A percentile compares a stretch with the other conserved stretches of the same genome.
These are phyloP conservation scores for Penicillium aurantiogriseum DNA, from an alignment of 2,329 filamentous ascomycete genomes.

Conservation along the genomic window DNA sequence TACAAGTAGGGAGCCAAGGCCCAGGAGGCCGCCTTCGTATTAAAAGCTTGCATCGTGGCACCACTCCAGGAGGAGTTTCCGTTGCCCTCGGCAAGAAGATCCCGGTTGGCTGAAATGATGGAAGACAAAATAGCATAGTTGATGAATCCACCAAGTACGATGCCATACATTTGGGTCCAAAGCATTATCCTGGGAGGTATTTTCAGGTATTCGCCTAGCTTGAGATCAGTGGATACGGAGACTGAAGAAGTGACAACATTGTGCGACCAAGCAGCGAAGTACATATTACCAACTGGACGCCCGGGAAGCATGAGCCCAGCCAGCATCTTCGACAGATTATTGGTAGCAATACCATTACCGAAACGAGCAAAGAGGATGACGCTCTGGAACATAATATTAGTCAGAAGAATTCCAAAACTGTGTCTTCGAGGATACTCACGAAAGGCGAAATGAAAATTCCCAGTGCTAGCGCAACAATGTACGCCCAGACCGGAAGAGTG, in stretches of 20 bases:
- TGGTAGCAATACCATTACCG: conserved; percentile 59
- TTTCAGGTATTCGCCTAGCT: conserved; percentile 60
- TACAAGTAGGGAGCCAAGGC: conserved; percentile 57
- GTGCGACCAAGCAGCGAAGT: conserved; percentile 60
- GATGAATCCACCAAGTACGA: conserved; percentile 53
- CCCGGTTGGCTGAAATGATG: conserved; percentile 51
- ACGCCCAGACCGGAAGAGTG: conserved; percentile 34
- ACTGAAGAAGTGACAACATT: conserved; percentile 55
- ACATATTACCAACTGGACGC: conserved; percentile 57
- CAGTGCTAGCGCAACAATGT: conserved; percentile 27
- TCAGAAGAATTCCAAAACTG: neutral
- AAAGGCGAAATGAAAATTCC: conserved; percentile 31
- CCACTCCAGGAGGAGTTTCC: conserved; percentile 57
- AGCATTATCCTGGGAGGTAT: conserved; percentile 58
- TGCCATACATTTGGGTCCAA: conserved; percentile 56
- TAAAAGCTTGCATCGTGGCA: conserved; percentile 47
- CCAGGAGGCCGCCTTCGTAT: conserved; percentile 39
- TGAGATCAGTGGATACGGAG: conserved; percentile 54
- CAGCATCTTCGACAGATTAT: conserved; percentile 59
- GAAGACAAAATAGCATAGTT: conserved; percentile 59
- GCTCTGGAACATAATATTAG: conserved; percentile 39
- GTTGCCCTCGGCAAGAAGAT: conserved; percentile 46
- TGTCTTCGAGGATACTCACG: conserved; percentile 12
- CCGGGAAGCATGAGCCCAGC: conserved; percentile 53
- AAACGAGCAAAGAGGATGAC: conserved; percentile 53